Conservation (phyloP, 2,329 filamentous ascomycete species). For the Penicillium capsulatum region DNA sequence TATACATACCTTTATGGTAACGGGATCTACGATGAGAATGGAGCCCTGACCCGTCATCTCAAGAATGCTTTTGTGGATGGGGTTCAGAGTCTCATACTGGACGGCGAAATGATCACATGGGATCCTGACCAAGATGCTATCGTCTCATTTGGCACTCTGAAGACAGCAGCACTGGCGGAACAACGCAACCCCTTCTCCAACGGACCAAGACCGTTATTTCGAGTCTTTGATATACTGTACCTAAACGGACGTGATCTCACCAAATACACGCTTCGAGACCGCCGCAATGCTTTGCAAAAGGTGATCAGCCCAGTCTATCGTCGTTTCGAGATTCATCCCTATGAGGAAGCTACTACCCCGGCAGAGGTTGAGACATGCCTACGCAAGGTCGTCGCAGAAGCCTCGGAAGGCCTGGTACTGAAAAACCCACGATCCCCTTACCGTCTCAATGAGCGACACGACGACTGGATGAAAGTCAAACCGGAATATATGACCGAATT, state of each 20-base stretch:
- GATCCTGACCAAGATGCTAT: constrained; percentile 79
- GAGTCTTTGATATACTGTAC: constrained; percentile 86
- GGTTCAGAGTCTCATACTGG: constrained; percentile 82
- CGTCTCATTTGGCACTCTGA: constrained; percentile 86
- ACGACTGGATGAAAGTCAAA: constrained; percentile 98
- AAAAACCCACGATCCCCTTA: constrained; percentile 92
- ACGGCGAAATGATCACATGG: constrained; percentile 99
- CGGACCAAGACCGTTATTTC: constrained; percentile 70
- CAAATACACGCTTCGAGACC: constrained; percentile 75
- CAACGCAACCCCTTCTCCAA: constrained; percentile 65
- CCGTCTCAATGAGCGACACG: constrained; percentile 79
- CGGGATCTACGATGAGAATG: constrained; percentile 67
- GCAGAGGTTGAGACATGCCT: constrained; percentile 75
- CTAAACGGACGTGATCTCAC: constrained; percentile 78
- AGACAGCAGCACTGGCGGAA: constrained; percentile 79
- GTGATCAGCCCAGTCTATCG: constrained; percentile 67
- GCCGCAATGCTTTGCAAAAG: constrained; percentile 67
- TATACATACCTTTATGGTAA: constrained; percentile 92
- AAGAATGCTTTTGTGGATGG: constrained; percentile 69
- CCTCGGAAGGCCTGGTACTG: constrained; percentile 83
- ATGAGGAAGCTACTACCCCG: constrained; percentile 61
- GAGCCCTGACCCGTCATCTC: constrained; percentile 75
- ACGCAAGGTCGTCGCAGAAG: constrained; percentile 76
- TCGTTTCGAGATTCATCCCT: constrained; percentile 76
- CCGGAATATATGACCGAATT: constrained; percentile 98